Conservation (phyloP, 768 basidiomycete genomes). For the Lentinula sp. region DNA sequence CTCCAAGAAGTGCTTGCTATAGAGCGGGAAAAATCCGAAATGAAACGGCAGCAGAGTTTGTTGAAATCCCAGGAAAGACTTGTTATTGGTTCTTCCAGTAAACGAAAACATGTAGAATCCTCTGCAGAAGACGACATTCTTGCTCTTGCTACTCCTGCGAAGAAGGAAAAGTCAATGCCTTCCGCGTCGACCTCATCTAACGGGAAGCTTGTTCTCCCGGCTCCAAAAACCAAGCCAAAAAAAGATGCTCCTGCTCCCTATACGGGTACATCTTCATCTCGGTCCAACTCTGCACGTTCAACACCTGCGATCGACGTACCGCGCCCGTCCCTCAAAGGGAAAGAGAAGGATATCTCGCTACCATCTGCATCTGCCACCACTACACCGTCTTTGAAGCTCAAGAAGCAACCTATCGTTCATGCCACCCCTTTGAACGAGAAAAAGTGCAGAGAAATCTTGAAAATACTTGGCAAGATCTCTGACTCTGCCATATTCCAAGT, state of each 20-base stretch:
- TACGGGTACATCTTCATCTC: constrained; percentile 8
- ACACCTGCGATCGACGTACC: constrained; percentile 23
- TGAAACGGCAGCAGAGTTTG: constrained; percentile 39
- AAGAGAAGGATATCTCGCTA: constrained; percentile 54
- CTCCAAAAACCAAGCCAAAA: constrained; percentile 42
- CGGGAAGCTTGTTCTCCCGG: constrained; percentile 9
- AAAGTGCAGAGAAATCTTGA: constrained; percentile 75
- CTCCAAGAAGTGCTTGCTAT: constrained; percentile 80
- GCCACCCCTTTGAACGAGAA: constrained; percentile 66
- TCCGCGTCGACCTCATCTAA: constrained; percentile 28
- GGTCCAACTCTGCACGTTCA: constrained; percentile 13
- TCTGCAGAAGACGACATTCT: constrained; percentile 61
- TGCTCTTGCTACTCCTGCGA: constrained; percentile 54
- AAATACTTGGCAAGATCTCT: constrained; percentile 48
- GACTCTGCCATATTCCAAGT: constrained; percentile 70
- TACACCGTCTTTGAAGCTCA: constrained; percentile 25
- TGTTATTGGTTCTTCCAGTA: constrained; percentile 37
- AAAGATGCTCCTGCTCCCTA: constrained; percentile 17
- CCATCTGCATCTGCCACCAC: constrained; percentile 23
- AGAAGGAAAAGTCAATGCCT: constrained; percentile 45
- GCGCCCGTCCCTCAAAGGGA: constrained; percentile 58
- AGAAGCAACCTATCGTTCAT: constrained; percentile 26
- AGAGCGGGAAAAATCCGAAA: constrained; percentile 60
- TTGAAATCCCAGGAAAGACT: constrained; percentile 33
- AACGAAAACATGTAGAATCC: constrained; percentile 44